Evolutionary conservation across 805 yeast species (phyloP).

Genomic region (Suhomyces tanzawaensis): DNA sequence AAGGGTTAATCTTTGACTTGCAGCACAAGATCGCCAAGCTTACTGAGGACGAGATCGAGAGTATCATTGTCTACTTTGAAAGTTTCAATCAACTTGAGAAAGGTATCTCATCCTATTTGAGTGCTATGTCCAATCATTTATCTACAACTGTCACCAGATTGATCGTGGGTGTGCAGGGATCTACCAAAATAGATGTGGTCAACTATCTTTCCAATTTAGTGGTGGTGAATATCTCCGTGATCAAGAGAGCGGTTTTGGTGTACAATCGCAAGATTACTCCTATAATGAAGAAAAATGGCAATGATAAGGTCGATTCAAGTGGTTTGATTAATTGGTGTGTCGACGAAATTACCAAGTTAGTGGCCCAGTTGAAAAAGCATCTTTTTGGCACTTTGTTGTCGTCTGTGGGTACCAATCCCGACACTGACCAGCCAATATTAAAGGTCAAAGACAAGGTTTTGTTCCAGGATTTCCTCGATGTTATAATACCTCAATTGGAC

Average conservation of each 20-base stretch:
- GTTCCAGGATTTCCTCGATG: conserved; percentile 48
- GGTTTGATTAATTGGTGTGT: conserved; percentile 76
- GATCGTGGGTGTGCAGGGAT: conserved; percentile 40
- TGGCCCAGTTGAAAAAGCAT: conserved; percentile 61
- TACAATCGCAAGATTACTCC: conserved; percentile 36
- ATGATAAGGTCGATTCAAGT: conserved; percentile 41
- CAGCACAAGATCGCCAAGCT: conserved; percentile 32
- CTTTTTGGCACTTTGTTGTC: conserved; percentile 58
- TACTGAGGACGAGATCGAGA: conserved; percentile 28
- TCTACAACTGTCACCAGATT: conserved; percentile 31
- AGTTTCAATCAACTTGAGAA: conserved; percentile 35
- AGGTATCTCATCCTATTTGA: conserved; percentile 34
- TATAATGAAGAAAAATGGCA: conserved; percentile 24
- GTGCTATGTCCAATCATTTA: conserved; percentile 33
- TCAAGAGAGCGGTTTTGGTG: conserved; percentile 50
- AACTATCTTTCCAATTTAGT: conserved; percentile 40
- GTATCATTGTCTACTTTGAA: conserved; percentile 35
- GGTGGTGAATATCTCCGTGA: conserved; percentile 37
- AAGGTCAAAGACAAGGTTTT: conserved; percentile 29
- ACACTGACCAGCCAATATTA: conserved; percentile 25
- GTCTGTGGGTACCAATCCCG: conserved; percentile 31
- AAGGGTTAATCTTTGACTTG: conserved; percentile 36
- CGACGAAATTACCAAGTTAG: conserved; percentile 59
- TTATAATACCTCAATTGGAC: conserved; percentile 56
- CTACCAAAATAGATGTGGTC: conserved; percentile 42